Evolutionary conservation across 345 rosid species (phyloP), one percentile per base, ranked within the genome.

Genomic region (Corchorus capsularis): DNA sequence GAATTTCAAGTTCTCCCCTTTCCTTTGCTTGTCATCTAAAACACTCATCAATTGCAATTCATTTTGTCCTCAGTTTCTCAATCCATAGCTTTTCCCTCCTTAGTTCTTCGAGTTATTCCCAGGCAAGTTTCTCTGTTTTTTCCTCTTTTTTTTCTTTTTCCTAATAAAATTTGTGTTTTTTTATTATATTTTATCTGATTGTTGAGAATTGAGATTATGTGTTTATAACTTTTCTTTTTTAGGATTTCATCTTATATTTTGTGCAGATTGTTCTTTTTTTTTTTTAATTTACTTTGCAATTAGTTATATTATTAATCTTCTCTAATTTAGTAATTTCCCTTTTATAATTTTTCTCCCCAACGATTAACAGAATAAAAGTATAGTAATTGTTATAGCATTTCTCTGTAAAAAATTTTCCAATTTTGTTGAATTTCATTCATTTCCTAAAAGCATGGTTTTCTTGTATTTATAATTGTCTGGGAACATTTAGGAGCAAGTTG

Each of bases 11-110:
- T 27, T 27, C 27, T 27, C 27, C 27, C 27, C 22, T 27, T 15
- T 37, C 57, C 41, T 53, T 83, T 71, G 70, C 77, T 77, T 83
- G 69, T 45, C 79, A 70, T 83, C 37, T 74, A 75, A 80, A 79
- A 65, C 63, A 69, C 72, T 63, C 55, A 14, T 17, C 57, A 43
- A 41, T 65, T 64, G 7, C 41, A 39, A 12, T 63, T 53, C 12
- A 5, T 45, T 17, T 20, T 66, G 6, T 3, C 32, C 22, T 19
- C 39, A 13, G 19, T 35, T 52, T 27, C 13, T 32, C 19, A 35
- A 74, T 22, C 50, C 59, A 16, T 39, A 54, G 15, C 9, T 65
- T 41, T 69, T 32, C 13, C 20, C 22, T 39, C 8, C 54, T n/a
- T n/a, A 41, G 45, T 11, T 73, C 71, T 11, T 73, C 71, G 5